These are phyloP conservation scores for Huiozyma sinensis DNA, from an alignment of 805 yeast species.

Conservation along the genomic window DNA sequence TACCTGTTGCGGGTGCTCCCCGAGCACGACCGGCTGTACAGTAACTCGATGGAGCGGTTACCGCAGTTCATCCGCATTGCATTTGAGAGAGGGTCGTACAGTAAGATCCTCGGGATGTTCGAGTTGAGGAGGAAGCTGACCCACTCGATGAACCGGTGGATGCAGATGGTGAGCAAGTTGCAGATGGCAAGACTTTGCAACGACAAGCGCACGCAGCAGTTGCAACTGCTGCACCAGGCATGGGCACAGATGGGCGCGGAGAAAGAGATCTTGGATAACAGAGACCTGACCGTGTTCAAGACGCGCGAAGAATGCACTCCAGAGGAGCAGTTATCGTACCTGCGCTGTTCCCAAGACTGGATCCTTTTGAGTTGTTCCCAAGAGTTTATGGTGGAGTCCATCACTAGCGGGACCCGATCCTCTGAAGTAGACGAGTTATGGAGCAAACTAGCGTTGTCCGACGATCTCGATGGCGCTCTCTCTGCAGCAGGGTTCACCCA, in stretches of 20 bases:
- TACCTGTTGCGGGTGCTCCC: slow-evolving; percentile 23
- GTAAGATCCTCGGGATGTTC: slow-evolving; percentile 57
- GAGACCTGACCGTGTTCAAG: slow-evolving; percentile 22
- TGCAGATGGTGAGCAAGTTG: slow-evolving; percentile 14
- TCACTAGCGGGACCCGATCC: slow-evolving; percentile 5
- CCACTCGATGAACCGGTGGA: slow-evolving; percentile 39
- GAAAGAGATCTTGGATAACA: slow-evolving; percentile 8
- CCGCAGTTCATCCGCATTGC: slow-evolving; percentile 41
- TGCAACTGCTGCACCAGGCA: too few relatives aligned
- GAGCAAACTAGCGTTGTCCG: too few relatives aligned
- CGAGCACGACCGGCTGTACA: slow-evolving; percentile 39
- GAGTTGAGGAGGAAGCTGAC: slow-evolving; percentile 45
- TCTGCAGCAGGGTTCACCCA: too few relatives aligned
- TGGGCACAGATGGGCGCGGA: too few relatives aligned
- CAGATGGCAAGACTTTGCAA: slow-evolving; percentile 24
- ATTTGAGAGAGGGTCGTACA: slow-evolving; percentile 48
- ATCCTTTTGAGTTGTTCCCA: slow-evolving; percentile 10
- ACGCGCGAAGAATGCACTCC: not conserved
- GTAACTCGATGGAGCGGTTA: slow-evolving; percentile 39
- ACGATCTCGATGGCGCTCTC: too few relatives aligned
- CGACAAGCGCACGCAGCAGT: slow-evolving; percentile 13
- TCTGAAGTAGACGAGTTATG: too few relatives aligned
- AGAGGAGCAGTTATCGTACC: slow-evolving; percentile 5
- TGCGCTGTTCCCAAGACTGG: slow-evolving; percentile 8
- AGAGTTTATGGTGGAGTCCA: slow-evolving; percentile 16